Evolutionary conservation across 2,329 filamentous ascomycete genomes (phyloP).

Genomic region (Neocatenulostroma microsporum): DNA sequence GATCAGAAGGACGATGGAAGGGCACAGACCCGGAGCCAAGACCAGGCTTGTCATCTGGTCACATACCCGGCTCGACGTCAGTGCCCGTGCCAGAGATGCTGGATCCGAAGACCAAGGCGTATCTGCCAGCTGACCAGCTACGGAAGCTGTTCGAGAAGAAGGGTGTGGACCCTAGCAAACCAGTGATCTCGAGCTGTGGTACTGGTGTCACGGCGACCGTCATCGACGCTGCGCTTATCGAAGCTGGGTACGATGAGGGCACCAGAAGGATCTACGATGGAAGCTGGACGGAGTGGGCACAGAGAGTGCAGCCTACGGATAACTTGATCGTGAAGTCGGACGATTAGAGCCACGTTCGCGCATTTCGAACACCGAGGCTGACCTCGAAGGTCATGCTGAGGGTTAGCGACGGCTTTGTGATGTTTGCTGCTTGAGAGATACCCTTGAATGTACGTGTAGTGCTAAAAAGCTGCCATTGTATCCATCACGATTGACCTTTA

Average conservation of each 20-base stretch:
- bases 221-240: conserved; percentile 75
- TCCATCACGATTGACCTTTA: too few species aligned
- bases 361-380: background rate
- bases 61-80: conserved; percentile 81
- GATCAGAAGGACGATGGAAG: conserved; percentile 69
- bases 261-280: conserved; percentile 77
- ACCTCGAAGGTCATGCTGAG: background rate
- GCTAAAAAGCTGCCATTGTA: too few species aligned
- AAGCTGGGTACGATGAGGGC: conserved; percentile 65
- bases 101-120: conserved; percentile 73
- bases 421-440: background rate
- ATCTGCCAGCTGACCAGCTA: conserved; percentile 65
- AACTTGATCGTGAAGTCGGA: conserved; percentile 28
- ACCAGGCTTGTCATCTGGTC: conserved; percentile 72
- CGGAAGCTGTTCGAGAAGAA: conserved; percentile 69
- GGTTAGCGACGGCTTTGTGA: conserved; percentile 3
- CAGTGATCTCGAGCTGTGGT: conserved; percentile 82
- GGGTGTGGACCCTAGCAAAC: conserved; percentile 67
- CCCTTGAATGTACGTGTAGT: too few species aligned
- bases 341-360: background rate
- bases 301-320: conserved; percentile 27
- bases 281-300: conserved; percentile 68
- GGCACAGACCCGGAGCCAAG: conserved; percentile 81
- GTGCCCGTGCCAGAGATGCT: conserved; percentile 73
- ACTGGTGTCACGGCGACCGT: conserved; percentile 91